Conservation (phyloP, 2,329 filamentous ascomycete genomes). For the Aspergillus nomiae region DNA sequence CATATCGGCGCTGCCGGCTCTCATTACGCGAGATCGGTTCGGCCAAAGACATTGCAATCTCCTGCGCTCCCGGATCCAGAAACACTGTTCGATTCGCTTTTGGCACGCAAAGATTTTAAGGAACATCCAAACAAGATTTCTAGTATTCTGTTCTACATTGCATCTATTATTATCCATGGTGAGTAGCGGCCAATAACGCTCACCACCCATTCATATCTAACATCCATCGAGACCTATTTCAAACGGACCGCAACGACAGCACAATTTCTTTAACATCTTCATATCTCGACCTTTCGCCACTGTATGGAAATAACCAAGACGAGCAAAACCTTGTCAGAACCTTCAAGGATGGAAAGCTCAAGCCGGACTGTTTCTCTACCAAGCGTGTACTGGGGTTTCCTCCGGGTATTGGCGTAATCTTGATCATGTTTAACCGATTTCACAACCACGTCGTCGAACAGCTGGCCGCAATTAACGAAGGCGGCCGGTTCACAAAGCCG, state of each 20-base stretch:
- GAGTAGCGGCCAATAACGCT: constrained; percentile 11
- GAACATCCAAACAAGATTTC: constrained; percentile 73
- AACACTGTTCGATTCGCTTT: constrained; percentile 67
- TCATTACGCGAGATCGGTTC: constrained; percentile 70
- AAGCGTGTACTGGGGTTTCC: constrained; percentile 67
- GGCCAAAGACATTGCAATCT: constrained; percentile 57
- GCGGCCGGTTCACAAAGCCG: constrained; percentile 64
- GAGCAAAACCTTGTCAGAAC: constrained; percentile 67
- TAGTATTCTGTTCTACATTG: constrained; percentile 73
- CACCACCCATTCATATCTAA: constrained; percentile 18
- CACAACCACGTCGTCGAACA: constrained; percentile 70
- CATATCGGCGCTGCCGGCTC: constrained; percentile 65
- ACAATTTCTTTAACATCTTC: constrained; percentile 69
- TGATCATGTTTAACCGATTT: constrained; percentile 70
- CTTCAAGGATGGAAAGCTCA: constrained; percentile 67
- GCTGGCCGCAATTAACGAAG: constrained; percentile 67
- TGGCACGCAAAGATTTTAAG: constrained; percentile 64
- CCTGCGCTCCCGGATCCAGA: constrained; percentile 66
- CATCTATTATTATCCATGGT: constrained; percentile 66
- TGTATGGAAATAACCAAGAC: constrained; percentile 68
- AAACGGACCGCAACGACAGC: constrained; percentile 64
- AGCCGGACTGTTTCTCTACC: constrained; percentile 70
- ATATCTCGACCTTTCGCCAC: constrained; percentile 71
- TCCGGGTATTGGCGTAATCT: constrained; percentile 66
- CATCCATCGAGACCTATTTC: constrained; percentile 59